phyloP scores from a whole-genome alignment of 192 early-diverging fungal genomes.

The Backusella tarrabulga region DNA sequence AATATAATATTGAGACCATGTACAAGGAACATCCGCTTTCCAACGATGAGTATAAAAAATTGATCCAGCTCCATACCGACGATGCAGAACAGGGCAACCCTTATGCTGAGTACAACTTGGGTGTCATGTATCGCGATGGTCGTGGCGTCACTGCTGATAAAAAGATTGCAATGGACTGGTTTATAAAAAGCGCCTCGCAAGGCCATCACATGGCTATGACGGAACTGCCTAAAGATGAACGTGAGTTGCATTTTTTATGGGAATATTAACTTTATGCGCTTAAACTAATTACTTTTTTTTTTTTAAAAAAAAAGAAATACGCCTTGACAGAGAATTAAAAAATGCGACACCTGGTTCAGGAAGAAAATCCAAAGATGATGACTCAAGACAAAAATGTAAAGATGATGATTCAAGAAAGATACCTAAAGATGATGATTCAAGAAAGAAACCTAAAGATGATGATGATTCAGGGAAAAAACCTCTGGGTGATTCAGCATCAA shows the following conservation, averaged over 20 bases:
- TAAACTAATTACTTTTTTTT: not conserved
- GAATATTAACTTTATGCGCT: not conserved
- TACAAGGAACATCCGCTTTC: not conserved
- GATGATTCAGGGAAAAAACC: not conserved
- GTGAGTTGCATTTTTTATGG: not conserved
- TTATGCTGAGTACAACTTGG: not conserved
- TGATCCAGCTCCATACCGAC: not conserved
- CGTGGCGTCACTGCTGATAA: not conserved
- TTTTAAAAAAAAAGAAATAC: not conserved
- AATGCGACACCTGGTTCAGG: not conserved
- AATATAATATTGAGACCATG: not conserved
- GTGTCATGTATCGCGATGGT: not conserved
- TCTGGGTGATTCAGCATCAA: not conserved
- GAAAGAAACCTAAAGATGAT: not conserved
- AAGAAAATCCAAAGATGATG: too few relatives aligned
- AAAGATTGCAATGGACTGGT: not conserved
- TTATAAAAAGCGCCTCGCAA: not conserved
- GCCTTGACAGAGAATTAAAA: not conserved
- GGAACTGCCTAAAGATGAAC: not conserved
- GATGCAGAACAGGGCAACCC: not conserved
- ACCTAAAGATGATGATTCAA: not conserved
- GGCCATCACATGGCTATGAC: not conserved
- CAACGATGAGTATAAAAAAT: not conserved
- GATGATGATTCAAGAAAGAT: not conserved
- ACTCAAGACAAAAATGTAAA: not conserved